phyloP scores from a whole-genome alignment of 2,329 filamentous ascomycete genomes.

The Trichoderma brevicompactum region DNA sequence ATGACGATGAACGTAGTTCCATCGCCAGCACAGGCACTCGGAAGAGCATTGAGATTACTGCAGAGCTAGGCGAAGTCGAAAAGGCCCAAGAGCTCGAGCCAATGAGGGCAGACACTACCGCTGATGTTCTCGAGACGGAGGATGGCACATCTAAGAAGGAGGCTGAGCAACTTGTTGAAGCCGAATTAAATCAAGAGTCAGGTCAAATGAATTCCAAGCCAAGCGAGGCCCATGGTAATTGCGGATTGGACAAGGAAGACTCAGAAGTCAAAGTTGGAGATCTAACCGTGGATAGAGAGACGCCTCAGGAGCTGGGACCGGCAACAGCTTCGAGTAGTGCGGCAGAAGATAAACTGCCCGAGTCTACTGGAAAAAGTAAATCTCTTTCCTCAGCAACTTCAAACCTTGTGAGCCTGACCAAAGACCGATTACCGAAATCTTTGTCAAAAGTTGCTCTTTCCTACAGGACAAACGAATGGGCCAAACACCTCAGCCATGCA shows the following conservation, averaged over 20 bases:
- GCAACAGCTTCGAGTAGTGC: not conserved
- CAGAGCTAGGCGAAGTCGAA: slow-evolving; percentile 40
- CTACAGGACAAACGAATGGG: slow-evolving; percentile 95
- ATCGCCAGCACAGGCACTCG: slow-evolving; percentile 33
- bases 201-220: not conserved
- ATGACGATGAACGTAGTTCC: slow-evolving; percentile 44
- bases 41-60: slow-evolving; percentile 47
- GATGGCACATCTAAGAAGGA: not conserved
- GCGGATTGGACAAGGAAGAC: not conserved
- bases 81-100: not conserved
- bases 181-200: not conserved
- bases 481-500: slow-evolving; percentile 81
- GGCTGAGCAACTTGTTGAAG: not conserved
- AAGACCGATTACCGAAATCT: slow-evolving; percentile 68
- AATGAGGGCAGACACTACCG: not conserved
- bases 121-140: not conserved
- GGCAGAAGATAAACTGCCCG: slow-evolving; percentile 25
- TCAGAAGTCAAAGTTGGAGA: not conserved
- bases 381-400: slow-evolving; percentile 51
- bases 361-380: slow-evolving; percentile 43
- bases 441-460: slow-evolving; percentile 78
- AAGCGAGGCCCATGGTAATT: not conserved
- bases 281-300: not conserved
- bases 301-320: slow-evolving; percentile 26
- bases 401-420: slow-evolving; percentile 55